Base-by-base conservation (phyloP, 116 monocot genomes). In the Phalaenopsis hybrid region DNA sequence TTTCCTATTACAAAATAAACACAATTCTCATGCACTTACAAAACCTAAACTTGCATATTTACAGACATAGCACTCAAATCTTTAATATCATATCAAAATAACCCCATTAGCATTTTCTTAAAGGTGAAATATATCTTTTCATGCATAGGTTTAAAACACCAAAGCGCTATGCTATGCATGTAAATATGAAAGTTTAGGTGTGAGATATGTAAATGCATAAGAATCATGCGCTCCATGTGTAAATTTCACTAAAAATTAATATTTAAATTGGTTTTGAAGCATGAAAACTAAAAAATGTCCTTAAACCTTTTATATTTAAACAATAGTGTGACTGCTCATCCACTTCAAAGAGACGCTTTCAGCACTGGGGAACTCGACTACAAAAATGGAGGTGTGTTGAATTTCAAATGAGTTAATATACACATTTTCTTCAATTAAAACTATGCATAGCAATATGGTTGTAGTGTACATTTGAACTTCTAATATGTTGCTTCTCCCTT, bases 341-440 rank as follows among this genome's bases (percentile, higher is more conserved):
- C 89, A 49, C 81, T 96, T 58, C 75, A 83, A 83, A 81, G 82
- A n/a, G 92, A 92, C 81, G 85, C 89, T 44, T 65, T 92, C 5
- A 68, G 75, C 23, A 92, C 78, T 6, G 96, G 96, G 44, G 96
- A 96, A 80, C 96, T 96, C 44, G 96, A 93, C 79, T 96, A 96
- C 89, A 93, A 92, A 49, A 96, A 96, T 85, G 96, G 89, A 87
- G 96, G 96, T 96, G 82, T 43, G 16, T 78, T 44, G 33, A 45
- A 13, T 33, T 70, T 33, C 37, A 12, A 33, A 12, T 70, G 13
- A 69, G 33, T n/a, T 31, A 33, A 70, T 12, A 37, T 9, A 9
- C 34, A 15, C 70, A 70, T 13, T 34, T 70, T 45, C 44, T 45
- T 23, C 15, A 1, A 11, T 51, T 51, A 51, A 48, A 12, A 0